A percentile compares a stretch with the other conserved stretches of the same genome.
Conservation (phyloP, 495 filamentous ascomycete species). For the Hypoxylon lienhwacheense region DNA sequence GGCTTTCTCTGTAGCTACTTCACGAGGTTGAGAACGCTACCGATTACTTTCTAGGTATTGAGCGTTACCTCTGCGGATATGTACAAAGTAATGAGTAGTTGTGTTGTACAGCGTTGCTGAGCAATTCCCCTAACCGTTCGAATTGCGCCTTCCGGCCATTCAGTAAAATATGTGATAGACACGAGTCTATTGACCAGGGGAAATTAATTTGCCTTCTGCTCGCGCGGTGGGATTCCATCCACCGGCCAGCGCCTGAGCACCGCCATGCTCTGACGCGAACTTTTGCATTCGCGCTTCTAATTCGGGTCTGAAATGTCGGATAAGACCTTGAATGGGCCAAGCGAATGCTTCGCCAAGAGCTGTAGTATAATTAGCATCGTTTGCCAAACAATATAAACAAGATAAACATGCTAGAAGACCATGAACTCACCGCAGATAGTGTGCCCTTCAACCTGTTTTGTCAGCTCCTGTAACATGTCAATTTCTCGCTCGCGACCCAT, state of each 20-base stretch:
- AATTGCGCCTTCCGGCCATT: slow-evolving; percentile 24
- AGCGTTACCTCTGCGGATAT: slow-evolving; percentile 19
- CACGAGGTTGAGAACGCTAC: background rate
- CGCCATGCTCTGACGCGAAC: slow-evolving; percentile 68
- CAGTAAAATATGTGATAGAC: slow-evolving; percentile 11
- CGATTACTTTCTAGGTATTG: slow-evolving; percentile 2
- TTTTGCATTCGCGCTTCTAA: slow-evolving; percentile 84
- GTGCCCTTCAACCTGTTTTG: slow-evolving; percentile 98
- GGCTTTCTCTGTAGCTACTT: background rate
- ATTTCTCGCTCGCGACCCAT: slow-evolving; percentile 88
- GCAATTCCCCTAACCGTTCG: slow-evolving; percentile 21
- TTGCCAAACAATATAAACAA: background rate
- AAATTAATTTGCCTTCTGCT: slow-evolving; percentile 78
- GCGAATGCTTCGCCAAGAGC: slow-evolving; percentile 96
- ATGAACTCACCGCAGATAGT: slow-evolving; percentile 81
- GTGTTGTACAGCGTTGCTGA: slow-evolving; percentile 22
- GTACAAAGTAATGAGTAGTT: slow-evolving; percentile 23
- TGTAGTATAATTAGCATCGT: slow-evolving; percentile 34
- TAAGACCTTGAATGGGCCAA: slow-evolving; percentile 97
- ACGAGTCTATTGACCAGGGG: slow-evolving; percentile 74
- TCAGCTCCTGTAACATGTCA: slow-evolving; percentile 98
- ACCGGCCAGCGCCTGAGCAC: slow-evolving; percentile 70
- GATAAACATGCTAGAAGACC: background rate
- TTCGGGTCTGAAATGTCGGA: slow-evolving; percentile 96
- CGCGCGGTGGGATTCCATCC: slow-evolving; percentile 80